Evolutionary conservation across 2,329 filamentous ascomycete species (phyloP).

Genomic region (Aspergillus sp.): DNA sequence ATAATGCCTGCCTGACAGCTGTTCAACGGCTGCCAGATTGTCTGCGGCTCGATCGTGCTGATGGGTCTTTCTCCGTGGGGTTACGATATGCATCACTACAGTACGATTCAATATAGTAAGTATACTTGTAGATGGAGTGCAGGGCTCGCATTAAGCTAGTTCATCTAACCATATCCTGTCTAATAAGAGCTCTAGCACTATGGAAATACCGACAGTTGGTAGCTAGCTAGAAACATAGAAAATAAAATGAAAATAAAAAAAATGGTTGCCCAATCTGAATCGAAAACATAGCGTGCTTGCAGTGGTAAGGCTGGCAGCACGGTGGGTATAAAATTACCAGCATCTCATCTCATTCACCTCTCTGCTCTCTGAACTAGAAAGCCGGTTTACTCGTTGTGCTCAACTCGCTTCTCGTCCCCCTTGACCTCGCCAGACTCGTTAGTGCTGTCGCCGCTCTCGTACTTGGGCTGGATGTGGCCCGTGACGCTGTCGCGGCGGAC

Average conservation of each 20-base stretch:
- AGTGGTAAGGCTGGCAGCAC: constrained; percentile 47
- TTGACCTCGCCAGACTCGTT: constrained; percentile 11
- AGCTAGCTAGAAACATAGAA: neutral
- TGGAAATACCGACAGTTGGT: neutral
- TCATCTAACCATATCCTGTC: neutral
- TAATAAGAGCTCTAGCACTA: neutral
- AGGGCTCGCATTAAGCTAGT: neutral
- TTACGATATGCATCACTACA: neutral
- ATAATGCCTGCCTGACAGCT: neutral
- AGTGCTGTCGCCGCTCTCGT: constrained; percentile 27
- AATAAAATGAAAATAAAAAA: neutral
- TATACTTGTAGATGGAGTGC: neutral
- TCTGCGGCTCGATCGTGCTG: neutral
- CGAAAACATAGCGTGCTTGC: neutral
- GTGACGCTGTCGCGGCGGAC: constrained; percentile 24
- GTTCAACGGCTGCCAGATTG: neutral
- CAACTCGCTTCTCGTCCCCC: neutral
- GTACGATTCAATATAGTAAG: neutral
- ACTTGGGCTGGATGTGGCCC: constrained; percentile 16
- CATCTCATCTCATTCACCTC: neutral
- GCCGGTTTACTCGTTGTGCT: neutral
- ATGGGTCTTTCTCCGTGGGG: neutral
- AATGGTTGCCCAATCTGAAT: neutral
- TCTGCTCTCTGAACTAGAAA: no score
- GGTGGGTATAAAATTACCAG: constrained; percentile 7